Conservation (phyloP, 2,329 filamentous ascomycete species). For the Ascochyta pisi region DNA sequence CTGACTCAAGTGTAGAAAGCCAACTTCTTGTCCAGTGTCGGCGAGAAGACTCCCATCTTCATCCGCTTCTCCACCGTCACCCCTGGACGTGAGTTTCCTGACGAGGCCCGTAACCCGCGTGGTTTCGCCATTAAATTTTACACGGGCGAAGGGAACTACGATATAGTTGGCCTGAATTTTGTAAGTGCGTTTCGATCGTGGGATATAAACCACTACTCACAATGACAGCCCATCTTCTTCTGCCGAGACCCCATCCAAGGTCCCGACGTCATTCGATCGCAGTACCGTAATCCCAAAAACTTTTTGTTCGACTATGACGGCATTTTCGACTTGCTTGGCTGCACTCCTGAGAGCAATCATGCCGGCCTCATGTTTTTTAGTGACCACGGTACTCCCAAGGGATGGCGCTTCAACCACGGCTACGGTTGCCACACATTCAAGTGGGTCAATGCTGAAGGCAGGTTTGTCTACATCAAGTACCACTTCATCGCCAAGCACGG, state of each 20-base stretch:
- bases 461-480: slow-evolving; percentile 61
- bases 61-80: slow-evolving; percentile 56
- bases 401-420: slow-evolving; percentile 51
- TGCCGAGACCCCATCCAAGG: slow-evolving; percentile 57
- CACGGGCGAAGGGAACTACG: slow-evolving; percentile 58
- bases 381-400: slow-evolving; percentile 58
- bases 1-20: slow-evolving; percentile 41
- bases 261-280: slow-evolving; percentile 57
- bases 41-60: slow-evolving; percentile 54
- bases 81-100: slow-evolving; percentile 53
- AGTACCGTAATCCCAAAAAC: slow-evolving; percentile 56
- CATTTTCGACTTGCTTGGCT: slow-evolving; percentile 58
- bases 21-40: slow-evolving; percentile 50
- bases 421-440: slow-evolving; percentile 59
- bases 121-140: slow-evolving; percentile 61
- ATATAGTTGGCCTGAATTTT: slow-evolving; percentile 58
- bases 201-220: background rate
- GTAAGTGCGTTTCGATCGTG: slow-evolving; percentile 20
- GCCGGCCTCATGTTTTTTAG: slow-evolving; percentile 59
- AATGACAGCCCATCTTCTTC: slow-evolving; percentile 55
- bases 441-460: slow-evolving; percentile 56
- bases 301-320: slow-evolving; percentile 59
- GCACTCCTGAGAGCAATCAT: slow-evolving; percentile 58
- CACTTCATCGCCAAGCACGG: slow-evolving; percentile 58
- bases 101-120: slow-evolving; percentile 55